These are phyloP conservation scores for Lachnellula willkommii DNA, from an alignment of 2,329 filamentous ascomycete genomes.

Conservation along the genomic window DNA sequence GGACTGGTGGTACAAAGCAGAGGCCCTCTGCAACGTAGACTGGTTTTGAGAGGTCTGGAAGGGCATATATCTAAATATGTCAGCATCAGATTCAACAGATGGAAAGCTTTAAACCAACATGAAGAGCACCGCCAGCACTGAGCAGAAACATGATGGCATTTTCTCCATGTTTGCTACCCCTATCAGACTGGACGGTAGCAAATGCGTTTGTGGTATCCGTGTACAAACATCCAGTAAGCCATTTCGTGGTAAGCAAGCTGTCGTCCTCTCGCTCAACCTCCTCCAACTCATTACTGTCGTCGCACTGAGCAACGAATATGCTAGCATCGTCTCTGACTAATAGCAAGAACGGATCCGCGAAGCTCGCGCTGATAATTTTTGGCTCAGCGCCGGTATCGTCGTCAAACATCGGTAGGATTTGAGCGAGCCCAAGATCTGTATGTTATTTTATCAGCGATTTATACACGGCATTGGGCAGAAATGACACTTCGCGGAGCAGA, in stretches of 20 bases:
- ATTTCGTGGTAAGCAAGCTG: conserved; percentile 57
- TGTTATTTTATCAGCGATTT: conserved; percentile 14
- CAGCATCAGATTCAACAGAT: conserved; percentile 5
- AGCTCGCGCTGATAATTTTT: conserved; percentile 71
- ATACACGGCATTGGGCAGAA: conserved; percentile 3
- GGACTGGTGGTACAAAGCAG: conserved; percentile 67
- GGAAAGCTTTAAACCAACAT: conserved; percentile 49
- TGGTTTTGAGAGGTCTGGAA: conserved; percentile 66
- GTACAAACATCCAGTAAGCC: conserved; percentile 81
- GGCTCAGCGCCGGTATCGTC: conserved; percentile 82
- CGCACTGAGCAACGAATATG: conserved; percentile 71
- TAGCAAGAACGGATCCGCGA: conserved; percentile 80
- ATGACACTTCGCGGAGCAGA: conserved; percentile 20
- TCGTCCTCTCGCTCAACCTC: conserved; percentile 64
- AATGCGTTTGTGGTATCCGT: conserved; percentile 58
- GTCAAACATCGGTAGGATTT: conserved; percentile 89
- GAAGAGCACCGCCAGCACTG: conserved; percentile 65
- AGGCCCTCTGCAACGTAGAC: conserved; percentile 73
- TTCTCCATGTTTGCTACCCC: conserved; percentile 36
- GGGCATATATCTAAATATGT: conserved; percentile 59
- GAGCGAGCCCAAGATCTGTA: conserved; percentile 74
- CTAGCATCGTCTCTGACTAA: conserved; percentile 80
- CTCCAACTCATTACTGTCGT: conserved; percentile 77
- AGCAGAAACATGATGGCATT: conserved; percentile 72
- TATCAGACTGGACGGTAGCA: conserved; percentile 37